Evolutionary conservation across 2,329 filamentous ascomycete species (phyloP).

Genomic region (Colletotrichum sp.): DNA sequence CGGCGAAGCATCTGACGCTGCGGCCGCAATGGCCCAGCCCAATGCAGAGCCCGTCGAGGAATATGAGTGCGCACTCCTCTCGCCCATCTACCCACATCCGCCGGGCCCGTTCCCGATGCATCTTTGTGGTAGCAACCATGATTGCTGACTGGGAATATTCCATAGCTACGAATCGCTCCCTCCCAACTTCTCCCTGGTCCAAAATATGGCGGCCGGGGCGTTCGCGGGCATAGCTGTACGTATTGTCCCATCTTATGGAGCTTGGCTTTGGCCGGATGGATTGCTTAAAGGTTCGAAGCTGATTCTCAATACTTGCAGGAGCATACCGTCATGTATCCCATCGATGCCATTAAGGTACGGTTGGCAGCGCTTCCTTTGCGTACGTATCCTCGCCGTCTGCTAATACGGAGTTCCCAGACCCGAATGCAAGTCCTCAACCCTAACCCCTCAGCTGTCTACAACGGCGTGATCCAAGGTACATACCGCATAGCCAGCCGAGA

Average conservation of each 20-base stretch:
- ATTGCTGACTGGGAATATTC: conserved; percentile 21
- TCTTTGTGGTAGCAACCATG: neutral
- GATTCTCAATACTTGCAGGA: conserved; percentile 63
- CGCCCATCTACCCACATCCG: neutral
- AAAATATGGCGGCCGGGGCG: conserved; percentile 95
- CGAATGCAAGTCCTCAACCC: conserved; percentile 97
- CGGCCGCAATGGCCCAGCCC: conserved; percentile 74
- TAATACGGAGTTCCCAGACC: conserved; percentile 64
- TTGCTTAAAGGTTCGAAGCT: conserved; percentile 8
- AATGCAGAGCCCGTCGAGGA: conserved; percentile 68
- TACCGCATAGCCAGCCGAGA: conserved; percentile 91
- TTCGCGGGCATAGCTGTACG: conserved; percentile 95
- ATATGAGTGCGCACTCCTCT: conserved; percentile 61
- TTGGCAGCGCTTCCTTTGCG: neutral
- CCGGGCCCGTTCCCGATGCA: neutral
- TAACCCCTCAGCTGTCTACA: conserved; percentile 80
- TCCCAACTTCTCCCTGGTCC: conserved; percentile 89
- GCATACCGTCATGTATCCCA: conserved; percentile 98
- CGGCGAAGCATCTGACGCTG: conserved; percentile 69
- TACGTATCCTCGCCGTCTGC: neutral
- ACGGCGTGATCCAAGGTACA: conserved; percentile 89
- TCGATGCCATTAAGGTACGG: conserved; percentile 94
- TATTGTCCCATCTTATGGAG: neutral
- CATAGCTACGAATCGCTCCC: conserved; percentile 87
- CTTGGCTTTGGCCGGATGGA: neutral